These are phyloP conservation scores for Colletotrichum higginsianum DNA, from an alignment of 2,329 filamentous ascomycete species.

Conservation along the genomic window DNA sequence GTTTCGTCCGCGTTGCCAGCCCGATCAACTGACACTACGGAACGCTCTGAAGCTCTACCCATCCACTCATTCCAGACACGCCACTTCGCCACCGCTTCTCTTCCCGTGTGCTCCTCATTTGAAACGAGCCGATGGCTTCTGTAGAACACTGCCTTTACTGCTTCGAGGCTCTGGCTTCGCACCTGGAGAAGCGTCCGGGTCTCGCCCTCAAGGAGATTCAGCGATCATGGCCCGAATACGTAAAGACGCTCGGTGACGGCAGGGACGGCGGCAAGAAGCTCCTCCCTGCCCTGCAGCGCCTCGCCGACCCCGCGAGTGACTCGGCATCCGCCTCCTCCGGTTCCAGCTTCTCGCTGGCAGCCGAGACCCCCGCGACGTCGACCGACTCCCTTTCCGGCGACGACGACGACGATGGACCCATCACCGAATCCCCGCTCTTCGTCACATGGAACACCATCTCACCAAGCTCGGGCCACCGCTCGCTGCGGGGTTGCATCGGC, in stretches of 20 bases:
- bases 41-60: conserved; percentile 32
- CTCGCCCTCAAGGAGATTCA: conserved; percentile 79
- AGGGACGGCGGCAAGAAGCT: conserved; percentile 52
- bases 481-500: conserved; percentile 93
- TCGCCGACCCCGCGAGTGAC: conserved; percentile 51
- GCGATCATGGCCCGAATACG: conserved; percentile 70
- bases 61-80: conserved; percentile 13
- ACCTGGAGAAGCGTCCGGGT: conserved; percentile 78
- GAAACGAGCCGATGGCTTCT: conserved; percentile 77
- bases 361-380: conserved; percentile 61
- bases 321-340: conserved; percentile 53
- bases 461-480: conserved; percentile 68
- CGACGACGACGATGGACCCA: conserved; percentile 47
- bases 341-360: conserved; percentile 55
- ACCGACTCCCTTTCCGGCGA: conserved; percentile 55
- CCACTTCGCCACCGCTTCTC: conserved; percentile 13
- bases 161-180: conserved; percentile 87
- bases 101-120: background rate
- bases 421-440: conserved; percentile 81
- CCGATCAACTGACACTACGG: conserved; percentile 5
- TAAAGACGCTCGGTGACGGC: conserved; percentile 45
- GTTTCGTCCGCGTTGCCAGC: conserved; percentile 9
- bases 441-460: conserved; percentile 92
- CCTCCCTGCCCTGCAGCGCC: conserved; percentile 59
- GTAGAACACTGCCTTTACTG: conserved; percentile 90